Evolutionary conservation across 192 early-diverging fungal genomes (phyloP).

Genomic region (Phlyctochytrium bullatum): DNA sequence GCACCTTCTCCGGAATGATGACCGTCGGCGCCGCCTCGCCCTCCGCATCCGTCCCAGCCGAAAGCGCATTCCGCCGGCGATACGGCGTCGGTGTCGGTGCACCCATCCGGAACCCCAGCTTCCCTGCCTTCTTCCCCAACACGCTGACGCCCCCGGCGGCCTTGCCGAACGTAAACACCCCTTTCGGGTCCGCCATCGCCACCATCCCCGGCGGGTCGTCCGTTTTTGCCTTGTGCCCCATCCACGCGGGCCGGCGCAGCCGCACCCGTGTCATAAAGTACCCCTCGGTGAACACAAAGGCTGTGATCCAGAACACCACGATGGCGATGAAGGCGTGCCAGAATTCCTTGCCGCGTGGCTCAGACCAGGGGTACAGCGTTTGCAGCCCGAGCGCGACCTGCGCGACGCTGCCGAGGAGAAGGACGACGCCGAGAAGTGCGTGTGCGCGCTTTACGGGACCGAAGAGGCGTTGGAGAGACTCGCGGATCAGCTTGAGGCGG

Average conservation of each 20-base stretch:
- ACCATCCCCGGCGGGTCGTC: no score
- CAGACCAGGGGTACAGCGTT: background rate
- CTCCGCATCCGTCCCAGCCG: background rate
- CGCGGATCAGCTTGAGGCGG: background rate
- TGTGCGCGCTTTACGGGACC: background rate
- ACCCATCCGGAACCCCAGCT: no score
- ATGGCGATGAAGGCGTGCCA: conserved; percentile 1
- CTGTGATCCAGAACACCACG: background rate
- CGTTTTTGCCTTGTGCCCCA: no score
- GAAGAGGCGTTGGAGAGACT: no score
- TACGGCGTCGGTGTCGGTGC: no score
- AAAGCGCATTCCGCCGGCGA: background rate
- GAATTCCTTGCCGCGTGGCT: background rate
- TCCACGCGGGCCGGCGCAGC: no score
- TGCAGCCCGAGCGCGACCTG: background rate
- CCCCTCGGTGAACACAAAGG: background rate
- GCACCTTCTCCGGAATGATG: no score
- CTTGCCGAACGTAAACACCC: no score
- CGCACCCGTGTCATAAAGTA: background rate
- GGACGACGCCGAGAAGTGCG: background rate
- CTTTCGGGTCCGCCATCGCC: no score
- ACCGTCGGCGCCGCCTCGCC: no score
- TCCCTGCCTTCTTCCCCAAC: no score
- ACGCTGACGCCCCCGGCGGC: background rate
- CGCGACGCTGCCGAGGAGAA: background rate